Evolutionary conservation across 768 basidiomycete genomes (phyloP).

Genomic region (Agrocybe pediades): DNA sequence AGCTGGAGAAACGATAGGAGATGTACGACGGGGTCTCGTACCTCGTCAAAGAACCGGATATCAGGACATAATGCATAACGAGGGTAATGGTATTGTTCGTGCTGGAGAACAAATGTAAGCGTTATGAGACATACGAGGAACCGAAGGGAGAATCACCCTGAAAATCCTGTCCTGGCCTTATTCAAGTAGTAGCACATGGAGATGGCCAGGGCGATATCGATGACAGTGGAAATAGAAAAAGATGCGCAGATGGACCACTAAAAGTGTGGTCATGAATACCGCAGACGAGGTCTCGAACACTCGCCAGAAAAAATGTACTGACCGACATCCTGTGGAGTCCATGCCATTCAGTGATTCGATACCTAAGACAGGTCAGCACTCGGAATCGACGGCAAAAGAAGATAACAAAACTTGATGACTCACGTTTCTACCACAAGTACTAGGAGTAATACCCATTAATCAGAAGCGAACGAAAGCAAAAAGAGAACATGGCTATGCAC

Average conservation of each 20-base stretch:
- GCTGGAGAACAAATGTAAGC: background rate
- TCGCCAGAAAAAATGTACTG: background rate
- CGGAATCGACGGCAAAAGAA: background rate
- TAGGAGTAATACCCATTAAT: background rate
- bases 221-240: constrained; percentile 12
- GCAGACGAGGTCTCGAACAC: background rate
- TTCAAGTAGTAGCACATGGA: constrained; percentile 17
- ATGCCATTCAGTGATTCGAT: background rate
- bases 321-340: background rate
- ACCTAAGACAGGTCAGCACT: background rate
- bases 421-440: background rate
- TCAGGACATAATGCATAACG: constrained; percentile 17
- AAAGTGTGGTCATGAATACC: background rate
- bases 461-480: background rate
- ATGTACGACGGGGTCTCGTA: background rate
- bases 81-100: constrained; percentile 12
- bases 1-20: background rate
- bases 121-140: background rate
- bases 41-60: constrained; percentile 14
- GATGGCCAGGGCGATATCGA: constrained; percentile 13
- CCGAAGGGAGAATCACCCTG: background rate
- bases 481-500: background rate
- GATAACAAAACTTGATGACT: background rate
- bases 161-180: constrained; percentile 12
- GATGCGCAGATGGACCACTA: constrained; percentile 14